Evolutionary conservation across 2,329 filamentous ascomycete genomes (phyloP), one percentile per base, ranked within the genome.

Genomic region (Fusarium albosuccineum): DNA sequence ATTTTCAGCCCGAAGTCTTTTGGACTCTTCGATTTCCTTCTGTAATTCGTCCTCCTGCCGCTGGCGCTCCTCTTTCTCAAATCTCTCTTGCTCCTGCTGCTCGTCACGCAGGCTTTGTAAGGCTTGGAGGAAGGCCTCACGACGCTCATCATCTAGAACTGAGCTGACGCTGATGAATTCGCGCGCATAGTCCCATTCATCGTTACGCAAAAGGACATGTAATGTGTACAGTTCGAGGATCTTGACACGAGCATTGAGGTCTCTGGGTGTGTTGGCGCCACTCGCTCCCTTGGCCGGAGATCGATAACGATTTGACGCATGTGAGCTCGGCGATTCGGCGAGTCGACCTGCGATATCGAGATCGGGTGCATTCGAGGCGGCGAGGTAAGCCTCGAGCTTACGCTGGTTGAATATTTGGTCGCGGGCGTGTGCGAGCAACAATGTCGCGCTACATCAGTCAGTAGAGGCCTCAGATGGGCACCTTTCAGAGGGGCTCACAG

Each of bases 141-240:
- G 89, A 44, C 93, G 88, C 81, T 98, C 96, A 53, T 97, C 95
- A 76, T 98, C 95, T 1, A 99, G 85, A 27, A 97, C 89, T 46
- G 95, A 90, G 77, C 90, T 96, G 74, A 93, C 88, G 73, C 86
- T 89, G 74, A 98, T 97, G 77, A 98, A 98, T 71, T 97, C 92
- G 62, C 89, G 88, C 5, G 96, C 93, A 73, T 97, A 97, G 60
- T 97, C 93, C 96, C 96, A 99, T 80, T 98, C 94, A 57, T 93
- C 90, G 72, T 97, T 98, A 54, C 93, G 87, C 6, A 95, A 89
- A n/a, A 99, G 87, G 8, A 98, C 93, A 75, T 99, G 96, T 5
- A 99, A 86, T 1, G 94, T 97, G 78, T 97, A 99, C 9, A 99
- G 85, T 80, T 99, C 96, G 51, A 99, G 87, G 41, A 99, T 92